These are phyloP conservation scores for Vitis vinifera DNA, from an alignment of 164 flowering plant species.

Conservation along the genomic window DNA sequence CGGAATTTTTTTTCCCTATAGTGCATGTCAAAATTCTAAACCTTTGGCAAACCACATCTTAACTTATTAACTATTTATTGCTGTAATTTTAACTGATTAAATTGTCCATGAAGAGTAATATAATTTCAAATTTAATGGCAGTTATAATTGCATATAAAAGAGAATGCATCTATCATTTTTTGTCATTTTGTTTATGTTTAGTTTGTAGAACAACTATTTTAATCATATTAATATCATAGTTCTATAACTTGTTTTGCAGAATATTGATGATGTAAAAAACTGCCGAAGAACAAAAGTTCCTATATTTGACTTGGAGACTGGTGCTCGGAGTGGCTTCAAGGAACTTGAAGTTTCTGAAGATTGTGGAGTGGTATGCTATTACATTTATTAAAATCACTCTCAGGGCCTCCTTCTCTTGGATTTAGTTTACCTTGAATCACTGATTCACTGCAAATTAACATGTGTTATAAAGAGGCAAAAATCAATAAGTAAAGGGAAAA, in stretches of 20 bases:
- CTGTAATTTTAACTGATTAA: too few species aligned
- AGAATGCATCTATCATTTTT: too few species aligned
- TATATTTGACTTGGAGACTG: slow-evolving; percentile 86
- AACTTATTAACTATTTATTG: too few species aligned
- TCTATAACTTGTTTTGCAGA: slow-evolving; percentile 48
- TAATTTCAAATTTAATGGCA: too few species aligned
- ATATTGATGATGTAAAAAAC: slow-evolving; percentile 80
- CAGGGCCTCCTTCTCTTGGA: neutral
- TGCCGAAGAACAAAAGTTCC: slow-evolving; percentile 79
- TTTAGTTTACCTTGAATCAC: neutral
- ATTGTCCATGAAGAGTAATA: too few species aligned
- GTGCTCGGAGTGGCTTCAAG: slow-evolving; percentile 82
- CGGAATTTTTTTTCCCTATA: too few species aligned
- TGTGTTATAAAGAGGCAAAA: neutral
- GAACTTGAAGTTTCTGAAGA: slow-evolving; percentile 96
- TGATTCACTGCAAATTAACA: neutral
- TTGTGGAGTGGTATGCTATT: slow-evolving; percentile 81
- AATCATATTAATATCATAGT: neutral
- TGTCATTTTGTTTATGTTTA: too few species aligned
- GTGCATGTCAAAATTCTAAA: too few species aligned
- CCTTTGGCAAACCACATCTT: too few species aligned
- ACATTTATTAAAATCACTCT: slow-evolving; percentile 6
- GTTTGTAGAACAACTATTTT: neutral
- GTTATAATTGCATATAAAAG: too few species aligned
- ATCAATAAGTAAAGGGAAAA: neutral